Percentiles rank a stretch among this genome's conserved stretches.
phyloP scores from a whole-genome alignment of 306 rosid species.

The Glycyrrhiza uralensis region DNA sequence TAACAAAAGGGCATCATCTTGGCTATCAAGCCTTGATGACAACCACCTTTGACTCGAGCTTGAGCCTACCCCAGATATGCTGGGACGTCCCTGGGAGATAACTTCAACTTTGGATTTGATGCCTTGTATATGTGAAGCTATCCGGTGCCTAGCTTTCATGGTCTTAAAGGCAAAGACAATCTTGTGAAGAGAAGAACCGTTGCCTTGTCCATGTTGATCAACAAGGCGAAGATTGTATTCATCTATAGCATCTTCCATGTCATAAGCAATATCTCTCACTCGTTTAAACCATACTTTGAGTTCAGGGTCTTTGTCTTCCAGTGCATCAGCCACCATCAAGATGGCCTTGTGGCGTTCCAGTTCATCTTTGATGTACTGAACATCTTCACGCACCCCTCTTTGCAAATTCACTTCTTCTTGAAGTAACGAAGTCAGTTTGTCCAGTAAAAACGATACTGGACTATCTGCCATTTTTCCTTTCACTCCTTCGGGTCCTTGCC shows the following conservation, averaged over 20 bases:
- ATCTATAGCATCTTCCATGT: conserved; percentile 54
- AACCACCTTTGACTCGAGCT: conserved; percentile 2
- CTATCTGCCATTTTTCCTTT: conserved; percentile 49
- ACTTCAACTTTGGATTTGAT: conserved; percentile 33
- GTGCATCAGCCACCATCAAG: conserved; percentile 37
- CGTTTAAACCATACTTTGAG: conserved; percentile 45
- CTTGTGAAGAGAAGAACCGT: neutral
- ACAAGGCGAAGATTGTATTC: conserved; percentile 36
- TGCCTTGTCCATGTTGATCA: conserved; percentile 5
- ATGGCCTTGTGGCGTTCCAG: conserved; percentile 35
- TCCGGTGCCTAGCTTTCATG: conserved; percentile 26
- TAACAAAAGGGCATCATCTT: conserved; percentile 58
- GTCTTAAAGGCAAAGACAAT: neutral
- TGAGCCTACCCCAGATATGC: conserved; percentile 14
- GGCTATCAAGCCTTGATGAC: conserved; percentile 34
- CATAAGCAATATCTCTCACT: conserved; percentile 43
- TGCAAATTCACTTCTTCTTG: conserved; percentile 38
- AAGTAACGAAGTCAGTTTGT: conserved; percentile 33
- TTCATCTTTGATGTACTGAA: conserved; percentile 40
- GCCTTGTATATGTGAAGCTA: conserved; percentile 32
- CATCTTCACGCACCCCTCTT: conserved; percentile 43
- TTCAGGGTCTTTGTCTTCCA: conserved; percentile 39
- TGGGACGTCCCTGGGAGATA: conserved; percentile 28
- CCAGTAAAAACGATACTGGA: conserved; percentile 39
- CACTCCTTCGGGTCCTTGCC: neutral